These are phyloP conservation scores for Tetradesmus lagerheimii DNA, from an alignment of 139 green algal species.

Conservation along the genomic window DNA sequence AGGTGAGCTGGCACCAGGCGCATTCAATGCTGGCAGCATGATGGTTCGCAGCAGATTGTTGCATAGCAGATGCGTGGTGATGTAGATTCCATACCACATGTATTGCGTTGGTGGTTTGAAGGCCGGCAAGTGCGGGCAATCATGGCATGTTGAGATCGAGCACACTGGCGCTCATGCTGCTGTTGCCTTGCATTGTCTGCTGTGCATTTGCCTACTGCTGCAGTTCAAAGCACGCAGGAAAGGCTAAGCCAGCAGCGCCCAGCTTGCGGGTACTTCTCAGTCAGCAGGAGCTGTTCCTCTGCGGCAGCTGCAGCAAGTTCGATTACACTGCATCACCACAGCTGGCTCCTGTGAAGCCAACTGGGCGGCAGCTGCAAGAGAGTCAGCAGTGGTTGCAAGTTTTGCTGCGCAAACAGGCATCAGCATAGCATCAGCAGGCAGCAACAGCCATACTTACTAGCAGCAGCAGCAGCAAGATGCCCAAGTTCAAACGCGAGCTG, in stretches of 20 bases:
- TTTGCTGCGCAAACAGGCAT: not conserved
- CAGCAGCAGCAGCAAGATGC: constrained; percentile 21
- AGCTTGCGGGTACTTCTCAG: not conserved
- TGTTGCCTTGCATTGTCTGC: not conserved
- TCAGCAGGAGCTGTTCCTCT: not conserved
- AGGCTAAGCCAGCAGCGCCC: not conserved
- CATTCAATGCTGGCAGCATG: not conserved
- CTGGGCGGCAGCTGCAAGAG: not conserved
- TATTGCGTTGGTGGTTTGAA: not conserved
- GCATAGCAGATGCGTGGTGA: not conserved
- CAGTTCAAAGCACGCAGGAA: not conserved
- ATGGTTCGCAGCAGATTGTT: not conserved
- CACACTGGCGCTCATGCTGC: not conserved
- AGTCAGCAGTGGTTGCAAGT: not conserved
- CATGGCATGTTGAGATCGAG: not conserved
- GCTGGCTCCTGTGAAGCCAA: not conserved
- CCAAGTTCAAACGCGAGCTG: constrained; percentile 32
- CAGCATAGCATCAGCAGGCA: not conserved
- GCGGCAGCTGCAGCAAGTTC: not conserved
- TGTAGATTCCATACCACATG: not conserved
- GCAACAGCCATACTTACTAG: not conserved
- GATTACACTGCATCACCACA: not conserved
- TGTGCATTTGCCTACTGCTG: not conserved
- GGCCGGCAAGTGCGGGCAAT: not conserved
- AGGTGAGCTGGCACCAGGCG: constrained; percentile 12